Percentiles rank a stretch among this genome's conserved stretches.
phyloP scores from a whole-genome alignment of 371 early-diverging fungal genomes.

The Lichtheimia ornata region DNA sequence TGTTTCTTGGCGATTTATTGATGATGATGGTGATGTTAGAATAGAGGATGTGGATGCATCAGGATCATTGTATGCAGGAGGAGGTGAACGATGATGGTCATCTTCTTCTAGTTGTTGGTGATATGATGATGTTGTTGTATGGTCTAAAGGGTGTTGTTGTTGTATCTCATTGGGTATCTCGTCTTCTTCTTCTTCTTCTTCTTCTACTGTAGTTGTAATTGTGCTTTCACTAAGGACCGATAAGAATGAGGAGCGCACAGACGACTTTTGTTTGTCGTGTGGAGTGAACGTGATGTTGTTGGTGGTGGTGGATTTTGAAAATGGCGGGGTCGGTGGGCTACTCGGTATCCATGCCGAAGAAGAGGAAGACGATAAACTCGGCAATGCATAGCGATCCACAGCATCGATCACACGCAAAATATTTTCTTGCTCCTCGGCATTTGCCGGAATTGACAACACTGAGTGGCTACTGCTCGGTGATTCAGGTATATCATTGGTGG shows the following conservation, averaged over 20 bases:
- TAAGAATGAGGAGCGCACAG: slow-evolving; percentile 16
- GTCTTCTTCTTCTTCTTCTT: slow-evolving; percentile 9
- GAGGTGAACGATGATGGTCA: slow-evolving; percentile 1
- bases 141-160: no score
- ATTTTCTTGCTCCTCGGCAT: slow-evolving; percentile 11
- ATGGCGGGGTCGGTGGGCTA: slow-evolving; percentile 12
- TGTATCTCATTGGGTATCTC: no score
- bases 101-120: neutral
- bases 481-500: neutral
- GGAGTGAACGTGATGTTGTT: neutral
- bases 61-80: neutral
- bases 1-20: neutral
- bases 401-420: slow-evolving; percentile 30
- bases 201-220: slow-evolving; percentile 1
- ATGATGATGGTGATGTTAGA: neutral
- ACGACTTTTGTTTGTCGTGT: slow-evolving; percentile 4
- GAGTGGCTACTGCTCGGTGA: slow-evolving; percentile 8
- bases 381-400: slow-evolving; percentile 27
- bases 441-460: neutral
- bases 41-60: slow-evolving; percentile 1
- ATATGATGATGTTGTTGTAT: neutral
- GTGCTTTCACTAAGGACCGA: slow-evolving; percentile 13
- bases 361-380: slow-evolving; percentile 9
- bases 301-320: slow-evolving; percentile 11
- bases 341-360: slow-evolving; percentile 13